Percentiles rank a stretch among this genome's conserved stretches.
Conservation (phyloP, 164 flowering plant genomes). For the Taxillus chinensis region DNA sequence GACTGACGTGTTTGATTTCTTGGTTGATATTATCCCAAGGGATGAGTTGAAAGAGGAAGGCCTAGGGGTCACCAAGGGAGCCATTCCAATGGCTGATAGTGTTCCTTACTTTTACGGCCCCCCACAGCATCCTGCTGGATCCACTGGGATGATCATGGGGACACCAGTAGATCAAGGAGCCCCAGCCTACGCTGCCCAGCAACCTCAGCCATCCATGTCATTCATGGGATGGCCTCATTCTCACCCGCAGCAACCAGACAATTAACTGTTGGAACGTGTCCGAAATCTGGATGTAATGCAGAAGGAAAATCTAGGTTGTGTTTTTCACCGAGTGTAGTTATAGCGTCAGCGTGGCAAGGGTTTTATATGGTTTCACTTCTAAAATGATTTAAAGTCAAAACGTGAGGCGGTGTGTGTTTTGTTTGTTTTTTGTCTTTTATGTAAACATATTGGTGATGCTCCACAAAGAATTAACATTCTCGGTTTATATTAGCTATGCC, state of each 20-base stretch:
- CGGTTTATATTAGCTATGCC: too few species aligned
- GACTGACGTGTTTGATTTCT: constrained; percentile 43
- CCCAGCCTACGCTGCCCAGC: constrained; percentile 20
- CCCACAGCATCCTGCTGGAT: constrained; percentile 22
- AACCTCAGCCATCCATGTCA: constrained; percentile 21
- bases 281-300: too few species aligned
- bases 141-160: constrained; percentile 33
- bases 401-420: too few species aligned
- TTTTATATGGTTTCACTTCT: too few species aligned
- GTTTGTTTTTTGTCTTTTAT: too few species aligned
- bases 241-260: constrained; percentile 14
- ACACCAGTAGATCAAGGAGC: constrained; percentile 30
- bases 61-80: constrained; percentile 30
- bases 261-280: constrained; percentile 2
- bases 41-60: constrained; percentile 47
- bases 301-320: too few species aligned
- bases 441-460: too few species aligned
- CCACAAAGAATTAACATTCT: too few species aligned
- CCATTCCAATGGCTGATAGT: constrained; percentile 25
- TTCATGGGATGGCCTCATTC: constrained; percentile 40
- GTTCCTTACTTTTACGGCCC: constrained; percentile 32
- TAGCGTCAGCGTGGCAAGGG: too few species aligned
- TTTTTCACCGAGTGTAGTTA: too few species aligned
- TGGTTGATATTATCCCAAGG: constrained; percentile 44
- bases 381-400: too few species aligned